Conservation (phyloP, 306 rosid genomes). For the Prunus mira region DNA sequence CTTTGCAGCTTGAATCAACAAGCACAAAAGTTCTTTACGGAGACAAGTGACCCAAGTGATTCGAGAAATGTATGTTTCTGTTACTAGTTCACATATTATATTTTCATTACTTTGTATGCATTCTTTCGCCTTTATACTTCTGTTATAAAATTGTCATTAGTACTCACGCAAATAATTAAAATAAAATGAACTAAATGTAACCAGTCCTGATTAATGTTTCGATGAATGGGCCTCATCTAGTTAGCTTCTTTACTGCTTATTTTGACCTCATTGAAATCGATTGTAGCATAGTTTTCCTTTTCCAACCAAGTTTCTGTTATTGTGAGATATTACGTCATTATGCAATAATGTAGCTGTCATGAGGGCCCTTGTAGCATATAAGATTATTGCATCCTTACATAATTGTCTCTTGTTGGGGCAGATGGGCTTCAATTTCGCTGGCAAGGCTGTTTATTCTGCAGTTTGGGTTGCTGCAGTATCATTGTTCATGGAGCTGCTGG, state of each 20-base stretch:
- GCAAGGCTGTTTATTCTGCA: constrained; percentile 84
- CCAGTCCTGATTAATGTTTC: neutral
- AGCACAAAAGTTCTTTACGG: constrained; percentile 69
- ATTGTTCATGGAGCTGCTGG: constrained; percentile 94
- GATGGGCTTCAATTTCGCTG: constrained; percentile 95
- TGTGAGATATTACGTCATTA: constrained; percentile 3
- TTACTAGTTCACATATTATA: constrained; percentile 23
- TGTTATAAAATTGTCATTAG: neutral
- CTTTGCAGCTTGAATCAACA: constrained; percentile 89
- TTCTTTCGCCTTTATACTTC: neutral
- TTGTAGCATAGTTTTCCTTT: constrained; percentile 14
- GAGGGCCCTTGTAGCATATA: neutral
- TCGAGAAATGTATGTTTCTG: constrained; percentile 76
- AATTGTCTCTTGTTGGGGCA: constrained; percentile 31
- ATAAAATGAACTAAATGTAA: too few relatives aligned
- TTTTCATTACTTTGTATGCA: neutral
- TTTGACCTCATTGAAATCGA: neutral
- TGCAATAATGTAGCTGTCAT: constrained; percentile 7
- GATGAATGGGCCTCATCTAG: neutral
- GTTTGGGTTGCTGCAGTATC: constrained; percentile 99
- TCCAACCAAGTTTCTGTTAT: constrained; percentile 5
- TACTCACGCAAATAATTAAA: neutral
- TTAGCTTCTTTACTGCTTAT: neutral
- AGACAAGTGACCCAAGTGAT: constrained; percentile 71
- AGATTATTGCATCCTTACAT: constrained; percentile 11